Conservation (phyloP, 75 land plant species). For the Picea sitchensis region DNA sequence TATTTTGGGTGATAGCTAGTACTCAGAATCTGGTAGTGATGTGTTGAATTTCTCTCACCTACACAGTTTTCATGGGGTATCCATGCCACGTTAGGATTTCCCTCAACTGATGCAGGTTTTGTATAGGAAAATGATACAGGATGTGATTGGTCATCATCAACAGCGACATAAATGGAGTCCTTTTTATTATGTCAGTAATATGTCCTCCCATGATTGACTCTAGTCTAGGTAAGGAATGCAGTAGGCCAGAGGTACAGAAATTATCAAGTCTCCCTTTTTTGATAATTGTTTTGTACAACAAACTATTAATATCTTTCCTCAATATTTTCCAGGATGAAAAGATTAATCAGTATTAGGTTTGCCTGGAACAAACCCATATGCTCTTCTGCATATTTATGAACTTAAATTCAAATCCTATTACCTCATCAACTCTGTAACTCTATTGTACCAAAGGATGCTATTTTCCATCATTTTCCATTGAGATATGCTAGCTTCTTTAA, state of each 20-base stretch:
- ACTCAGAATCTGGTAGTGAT: neutral
- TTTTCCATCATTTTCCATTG: neutral
- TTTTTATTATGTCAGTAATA: neutral
- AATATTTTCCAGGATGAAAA: neutral
- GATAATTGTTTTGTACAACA: neutral
- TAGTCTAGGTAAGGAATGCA: neutral
- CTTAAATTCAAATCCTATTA: neutral
- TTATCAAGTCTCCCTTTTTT: neutral
- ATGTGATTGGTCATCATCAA: neutral
- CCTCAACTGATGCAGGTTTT: neutral
- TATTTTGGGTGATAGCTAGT: neutral
- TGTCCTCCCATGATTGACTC: neutral
- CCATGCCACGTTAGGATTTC: neutral
- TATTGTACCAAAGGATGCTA: neutral
- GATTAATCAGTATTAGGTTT: neutral
- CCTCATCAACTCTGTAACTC: neutral
- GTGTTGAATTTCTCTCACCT: neutral
- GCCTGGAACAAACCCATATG: neutral
- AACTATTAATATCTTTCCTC: neutral
- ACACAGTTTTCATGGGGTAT: neutral
- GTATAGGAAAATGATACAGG: neutral
- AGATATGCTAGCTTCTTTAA: neutral
- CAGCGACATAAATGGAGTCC: neutral
- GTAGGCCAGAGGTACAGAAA: neutral
- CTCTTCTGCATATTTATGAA: neutral